These are phyloP conservation scores for Pythium sp. DNA, from an alignment of 352 stramenopile genomes.

Conservation along the genomic window DNA sequence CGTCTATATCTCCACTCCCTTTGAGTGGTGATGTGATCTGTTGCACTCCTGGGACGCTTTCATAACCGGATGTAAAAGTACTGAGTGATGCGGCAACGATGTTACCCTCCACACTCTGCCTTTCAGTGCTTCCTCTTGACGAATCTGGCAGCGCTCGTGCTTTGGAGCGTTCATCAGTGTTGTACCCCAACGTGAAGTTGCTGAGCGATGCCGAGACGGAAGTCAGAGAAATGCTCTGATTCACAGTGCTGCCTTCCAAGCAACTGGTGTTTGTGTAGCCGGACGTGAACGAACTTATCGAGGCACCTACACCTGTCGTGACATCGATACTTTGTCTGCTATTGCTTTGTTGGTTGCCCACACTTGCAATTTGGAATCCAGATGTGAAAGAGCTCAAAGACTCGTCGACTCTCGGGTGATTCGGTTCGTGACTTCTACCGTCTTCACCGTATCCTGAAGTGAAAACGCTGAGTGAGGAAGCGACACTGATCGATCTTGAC, in stretches of 20 bases:
- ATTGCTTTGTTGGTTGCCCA: not conserved
- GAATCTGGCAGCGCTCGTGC: not conserved
- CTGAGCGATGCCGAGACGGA: conserved; percentile 25
- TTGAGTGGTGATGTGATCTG: conserved; percentile 3
- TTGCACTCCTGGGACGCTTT: not conserved
- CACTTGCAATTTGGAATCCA: conserved; percentile 20
- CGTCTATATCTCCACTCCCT: not conserved
- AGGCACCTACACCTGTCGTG: conserved; percentile 20
- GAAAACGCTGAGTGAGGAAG: conserved; percentile 21
- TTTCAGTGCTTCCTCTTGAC: not conserved
- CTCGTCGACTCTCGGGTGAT: conserved; percentile 17
- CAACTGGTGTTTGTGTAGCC: conserved; percentile 3
- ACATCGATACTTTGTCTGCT: conserved; percentile 19
- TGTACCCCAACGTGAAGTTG: conserved; percentile 26
- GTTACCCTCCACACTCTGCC: not conserved
- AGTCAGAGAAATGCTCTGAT: conserved; percentile 14
- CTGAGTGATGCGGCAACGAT: conserved; percentile 24
- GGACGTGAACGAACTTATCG: conserved; percentile 39
- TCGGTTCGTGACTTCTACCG: conserved; percentile 2
- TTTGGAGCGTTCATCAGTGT: not conserved
- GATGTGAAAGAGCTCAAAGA: conserved; percentile 43
- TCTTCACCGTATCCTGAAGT: conserved; percentile 22
- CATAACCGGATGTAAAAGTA: conserved; percentile 24
- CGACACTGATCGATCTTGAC: not conserved
- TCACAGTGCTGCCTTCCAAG: not conserved